phyloP scores from a whole-genome alignment of 148 eudicot genomes.

The Limonium bicolor region DNA sequence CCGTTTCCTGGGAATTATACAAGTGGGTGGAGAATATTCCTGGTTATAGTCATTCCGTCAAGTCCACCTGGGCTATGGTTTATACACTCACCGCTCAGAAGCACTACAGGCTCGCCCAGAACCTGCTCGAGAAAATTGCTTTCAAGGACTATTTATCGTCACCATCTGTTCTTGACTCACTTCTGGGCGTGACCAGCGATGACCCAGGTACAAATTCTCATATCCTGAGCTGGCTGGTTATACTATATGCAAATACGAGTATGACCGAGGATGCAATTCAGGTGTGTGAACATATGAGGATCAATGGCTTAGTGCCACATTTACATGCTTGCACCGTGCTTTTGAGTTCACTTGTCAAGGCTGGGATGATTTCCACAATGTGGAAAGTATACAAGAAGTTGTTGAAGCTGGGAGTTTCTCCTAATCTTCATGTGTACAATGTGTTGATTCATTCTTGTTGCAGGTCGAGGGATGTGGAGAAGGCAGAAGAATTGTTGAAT shows the following conservation, averaged over 20 bases:
- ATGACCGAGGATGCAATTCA: slow-evolving; percentile 65
- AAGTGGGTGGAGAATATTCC: slow-evolving; percentile 56
- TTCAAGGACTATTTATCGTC: slow-evolving; percentile 43
- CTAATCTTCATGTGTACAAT: slow-evolving; percentile 65
- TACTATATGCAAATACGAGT: slow-evolving; percentile 44
- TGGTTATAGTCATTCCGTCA: slow-evolving; percentile 54
- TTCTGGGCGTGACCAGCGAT: slow-evolving; percentile 20
- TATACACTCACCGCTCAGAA: slow-evolving; percentile 36
- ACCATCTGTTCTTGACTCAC: slow-evolving; percentile 49
- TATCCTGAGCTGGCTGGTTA: slow-evolving; percentile 89
- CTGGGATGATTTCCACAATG: slow-evolving; percentile 32
- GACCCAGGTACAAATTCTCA: slow-evolving; percentile 46
- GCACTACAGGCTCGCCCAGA: slow-evolving; percentile 48
- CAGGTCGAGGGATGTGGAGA: slow-evolving; percentile 61
- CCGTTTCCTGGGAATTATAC: slow-evolving; percentile 38
- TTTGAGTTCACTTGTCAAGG: slow-evolving; percentile 58
- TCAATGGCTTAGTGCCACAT: slow-evolving; percentile 38
- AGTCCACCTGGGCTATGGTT: slow-evolving; percentile 58
- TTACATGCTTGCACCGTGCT: slow-evolving; percentile 80
- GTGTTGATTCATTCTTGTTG: slow-evolving; percentile 83
- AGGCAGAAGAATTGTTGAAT: slow-evolving; percentile 49
- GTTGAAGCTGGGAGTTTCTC: slow-evolving; percentile 50
- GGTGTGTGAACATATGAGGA: slow-evolving; percentile 82
- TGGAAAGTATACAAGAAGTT: slow-evolving; percentile 74
- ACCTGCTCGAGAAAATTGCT: slow-evolving; percentile 61